Evolutionary conservation across 257 asterid species (phyloP).

Genomic region (Solanum verrucosum): DNA sequence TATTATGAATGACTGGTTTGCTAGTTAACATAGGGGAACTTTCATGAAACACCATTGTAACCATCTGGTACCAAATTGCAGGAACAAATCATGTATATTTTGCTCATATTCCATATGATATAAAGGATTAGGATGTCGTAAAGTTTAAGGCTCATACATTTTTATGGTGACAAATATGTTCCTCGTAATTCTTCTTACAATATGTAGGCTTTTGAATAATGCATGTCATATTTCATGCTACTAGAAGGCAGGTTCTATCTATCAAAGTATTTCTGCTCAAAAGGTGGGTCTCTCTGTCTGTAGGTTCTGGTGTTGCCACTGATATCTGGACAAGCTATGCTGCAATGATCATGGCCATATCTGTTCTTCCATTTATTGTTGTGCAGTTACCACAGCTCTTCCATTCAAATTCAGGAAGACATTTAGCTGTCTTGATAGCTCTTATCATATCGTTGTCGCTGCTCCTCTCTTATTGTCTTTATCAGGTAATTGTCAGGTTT

Average conservation of each 20-base stretch:
- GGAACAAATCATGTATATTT: not conserved
- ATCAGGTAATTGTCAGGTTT: constrained; percentile 48
- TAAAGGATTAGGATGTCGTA: not conserved
- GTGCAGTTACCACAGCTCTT: constrained; percentile 74
- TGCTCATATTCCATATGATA: not conserved
- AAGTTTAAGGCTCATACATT: not conserved
- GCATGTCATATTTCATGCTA: not conserved
- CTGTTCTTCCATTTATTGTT: constrained; percentile 66
- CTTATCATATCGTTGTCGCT: constrained; percentile 53
- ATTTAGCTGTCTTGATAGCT: constrained; percentile 57
- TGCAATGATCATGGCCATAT: constrained; percentile 74
- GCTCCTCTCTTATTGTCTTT: constrained; percentile 64
- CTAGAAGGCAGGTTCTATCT: not conserved
- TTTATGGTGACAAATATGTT: not conserved
- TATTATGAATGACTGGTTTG: not conserved
- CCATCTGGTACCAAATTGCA: not conserved
- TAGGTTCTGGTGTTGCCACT: constrained; percentile 83
- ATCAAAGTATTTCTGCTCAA: not conserved
- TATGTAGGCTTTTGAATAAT: not conserved
- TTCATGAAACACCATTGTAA: not conserved
- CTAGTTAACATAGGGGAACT: not conserved
- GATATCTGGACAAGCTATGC: constrained; percentile 88
- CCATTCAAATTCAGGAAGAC: constrained; percentile 49
- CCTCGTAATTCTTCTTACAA: not conserved
- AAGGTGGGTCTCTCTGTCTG: constrained; percentile 8